Base-by-base conservation (phyloP, 495 filamentous ascomycete genomes). In the Cercophora sp. region DNA sequence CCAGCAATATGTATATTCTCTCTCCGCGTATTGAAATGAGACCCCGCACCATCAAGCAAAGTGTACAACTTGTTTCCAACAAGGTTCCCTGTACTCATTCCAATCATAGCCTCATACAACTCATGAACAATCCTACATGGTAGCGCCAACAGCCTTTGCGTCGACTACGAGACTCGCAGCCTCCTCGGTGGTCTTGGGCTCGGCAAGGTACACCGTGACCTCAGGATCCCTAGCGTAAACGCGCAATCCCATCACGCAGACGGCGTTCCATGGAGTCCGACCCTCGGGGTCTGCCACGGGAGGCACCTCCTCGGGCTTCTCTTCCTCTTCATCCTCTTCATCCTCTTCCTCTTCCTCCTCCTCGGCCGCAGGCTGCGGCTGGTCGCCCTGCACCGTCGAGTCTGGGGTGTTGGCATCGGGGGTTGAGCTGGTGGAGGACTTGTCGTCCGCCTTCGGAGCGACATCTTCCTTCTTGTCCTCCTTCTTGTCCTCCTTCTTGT, bases 241-340 rank as follows among this genome's bases (percentile, higher is more conserved):
- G 15, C 76, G 61, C 9, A 81, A 55, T 0, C 78, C 78, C 20
- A 81, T 55, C 8, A 79, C 77, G 43, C 74, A 79, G 0, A 80
- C 68, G 2, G 78, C 78, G 48, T 80, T 79, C 78, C 78, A 81
- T 0, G 75, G 76, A 41, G 71, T 39, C 2, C 43, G 56, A 19
- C 23, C 40, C 6, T 57, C 57, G 5, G 55, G 44, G 4, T 59
- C 52, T 4, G 32, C 39, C 1, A 51, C 23, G 25, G 69, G 37
- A 3, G 48, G 48, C 29, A 16, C 20, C 9, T 10, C 25, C 26
- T 41, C 26, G 10, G 8, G 8, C 27, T 27, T n/a, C 10, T 40
- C 24, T 35, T 57, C 49, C 22, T 55, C 46, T 10, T 51, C 40
- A 15, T 48, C 52, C 2, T 56, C 48, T 0, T 49, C 52, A 0